Evolutionary conservation across 805 yeast species (phyloP).

Genomic region (Saitoella complicata): DNA sequence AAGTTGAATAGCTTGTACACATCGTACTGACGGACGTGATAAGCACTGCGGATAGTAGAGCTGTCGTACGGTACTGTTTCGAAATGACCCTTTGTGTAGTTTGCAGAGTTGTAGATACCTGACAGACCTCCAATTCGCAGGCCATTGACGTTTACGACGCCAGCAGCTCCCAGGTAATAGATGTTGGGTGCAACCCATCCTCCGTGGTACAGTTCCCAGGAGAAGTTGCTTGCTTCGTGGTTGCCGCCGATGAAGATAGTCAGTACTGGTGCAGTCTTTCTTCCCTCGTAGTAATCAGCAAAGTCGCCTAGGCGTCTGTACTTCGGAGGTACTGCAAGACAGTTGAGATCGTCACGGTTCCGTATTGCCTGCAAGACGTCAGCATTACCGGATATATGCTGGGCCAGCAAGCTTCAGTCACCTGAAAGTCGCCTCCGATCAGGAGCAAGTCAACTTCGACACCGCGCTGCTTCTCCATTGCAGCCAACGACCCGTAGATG

Average conservation of each 20-base stretch:
- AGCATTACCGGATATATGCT: background rate
- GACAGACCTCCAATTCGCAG: constrained; percentile 65
- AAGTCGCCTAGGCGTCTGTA: constrained; percentile 69
- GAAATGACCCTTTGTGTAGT: constrained; percentile 28
- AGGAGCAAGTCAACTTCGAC: constrained; percentile 39
- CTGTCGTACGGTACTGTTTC: constrained; percentile 35
- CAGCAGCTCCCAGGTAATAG: constrained; percentile 66
- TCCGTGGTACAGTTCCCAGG: constrained; percentile 54
- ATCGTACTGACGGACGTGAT: constrained; percentile 55
- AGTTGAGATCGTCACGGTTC: constrained; percentile 41
- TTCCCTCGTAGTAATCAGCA: constrained; percentile 48
- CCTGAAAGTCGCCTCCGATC: constrained; percentile 69
- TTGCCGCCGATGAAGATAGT: constrained; percentile 89
- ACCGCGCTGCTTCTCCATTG: constrained; percentile 6
- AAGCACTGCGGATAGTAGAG: constrained; percentile 38
- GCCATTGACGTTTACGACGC: constrained; percentile 60
- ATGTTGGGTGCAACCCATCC: constrained; percentile 90
- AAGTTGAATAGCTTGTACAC: constrained; percentile 36
- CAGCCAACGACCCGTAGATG: constrained; percentile 32
- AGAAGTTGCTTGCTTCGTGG: constrained; percentile 74
- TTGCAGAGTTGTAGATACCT: constrained; percentile 55
- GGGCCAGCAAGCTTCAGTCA: background rate
- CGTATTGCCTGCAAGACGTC: constrained; percentile 47
- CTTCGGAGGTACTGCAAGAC: constrained; percentile 66
- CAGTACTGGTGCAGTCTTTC: constrained; percentile 46